A percentile compares a stretch with the other conserved stretches of the same genome.
phyloP scores from a whole-genome alignment of 2,329 filamentous ascomycete genomes.

The Alternaria brassicae region DNA sequence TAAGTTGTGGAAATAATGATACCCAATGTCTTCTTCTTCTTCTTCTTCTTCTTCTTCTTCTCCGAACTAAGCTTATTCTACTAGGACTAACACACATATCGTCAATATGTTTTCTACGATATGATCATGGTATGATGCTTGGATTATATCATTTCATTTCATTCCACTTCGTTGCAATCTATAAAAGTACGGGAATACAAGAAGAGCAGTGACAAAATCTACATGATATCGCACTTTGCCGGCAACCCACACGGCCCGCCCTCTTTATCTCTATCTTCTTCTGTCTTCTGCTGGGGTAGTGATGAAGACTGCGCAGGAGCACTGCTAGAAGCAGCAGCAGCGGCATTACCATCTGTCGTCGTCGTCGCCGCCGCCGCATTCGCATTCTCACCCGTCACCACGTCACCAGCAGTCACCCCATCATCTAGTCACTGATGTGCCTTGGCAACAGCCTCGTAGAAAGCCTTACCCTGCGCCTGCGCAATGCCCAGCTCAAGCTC shows the following conservation, averaged over 20 bases:
- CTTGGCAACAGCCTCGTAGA: conserved; percentile 80
- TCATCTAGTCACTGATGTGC: conserved; percentile 81
- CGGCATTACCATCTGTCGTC: conserved; percentile 24
- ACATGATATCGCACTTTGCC: conserved; percentile 74
- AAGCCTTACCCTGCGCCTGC: conserved; percentile 80
- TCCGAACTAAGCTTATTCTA: too few species aligned
- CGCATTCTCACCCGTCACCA: conserved; percentile 10
- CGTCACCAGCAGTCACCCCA: conserved; percentile 11
- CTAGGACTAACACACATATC: not conserved
- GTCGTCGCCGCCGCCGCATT: conserved; percentile 20
- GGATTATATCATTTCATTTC: not conserved
- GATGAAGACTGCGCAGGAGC: conserved; percentile 26
- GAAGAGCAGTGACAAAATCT: not conserved
- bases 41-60: too few species aligned
- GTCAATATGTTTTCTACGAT: not conserved
- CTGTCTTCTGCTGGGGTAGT: conserved; percentile 40
- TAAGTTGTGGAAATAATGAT: not conserved
- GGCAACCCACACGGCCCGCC: conserved; percentile 82
- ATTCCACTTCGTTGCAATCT: not conserved
- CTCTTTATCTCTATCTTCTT: conserved; percentile 57
- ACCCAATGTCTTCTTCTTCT: not conserved
- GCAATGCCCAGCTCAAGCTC: conserved; percentile 80
- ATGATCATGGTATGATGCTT: not conserved
- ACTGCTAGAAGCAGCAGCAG: conserved; percentile 28
- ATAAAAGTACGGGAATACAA: too few species aligned